These are phyloP conservation scores for Termitomyces sp. DNA, from an alignment of 768 basidiomycete species.

Conservation along the genomic window DNA sequence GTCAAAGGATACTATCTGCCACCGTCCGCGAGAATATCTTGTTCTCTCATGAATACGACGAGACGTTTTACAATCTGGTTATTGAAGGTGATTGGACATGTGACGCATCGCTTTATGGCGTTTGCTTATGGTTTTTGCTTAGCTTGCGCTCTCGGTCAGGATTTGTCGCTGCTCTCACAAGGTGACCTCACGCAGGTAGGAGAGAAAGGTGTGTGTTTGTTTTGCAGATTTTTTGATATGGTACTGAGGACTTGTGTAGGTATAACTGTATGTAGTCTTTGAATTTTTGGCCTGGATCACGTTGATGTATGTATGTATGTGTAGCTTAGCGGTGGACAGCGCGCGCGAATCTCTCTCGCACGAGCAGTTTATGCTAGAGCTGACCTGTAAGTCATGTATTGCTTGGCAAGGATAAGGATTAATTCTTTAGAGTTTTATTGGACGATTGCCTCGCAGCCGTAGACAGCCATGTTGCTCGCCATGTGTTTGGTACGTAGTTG, in stretches of 20 bases:
- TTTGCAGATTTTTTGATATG: neutral
- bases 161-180: constrained; percentile 71
- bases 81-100: constrained; percentile 53
- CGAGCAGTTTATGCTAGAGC: constrained; percentile 89
- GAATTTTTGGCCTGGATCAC: neutral
- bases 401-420: neutral
- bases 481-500: constrained; percentile 61
- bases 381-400: constrained; percentile 54
- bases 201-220: constrained; percentile 60
- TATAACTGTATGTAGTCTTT: constrained; percentile 44
- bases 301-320: neutral
- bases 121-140: neutral
- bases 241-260: constrained; percentile 20
- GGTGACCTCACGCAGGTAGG: constrained; percentile 86
- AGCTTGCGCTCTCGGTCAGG: constrained; percentile 84
- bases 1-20: constrained; percentile 73
- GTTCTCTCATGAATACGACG: constrained; percentile 87
- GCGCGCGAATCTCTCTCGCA: constrained; percentile 79
- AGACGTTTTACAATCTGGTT: constrained; percentile 75
- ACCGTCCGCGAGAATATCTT: constrained; percentile 87
- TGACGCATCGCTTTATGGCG: neutral
- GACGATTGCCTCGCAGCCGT: constrained; percentile 89
- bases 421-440: constrained; percentile 51
- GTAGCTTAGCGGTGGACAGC: constrained; percentile 78
- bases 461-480: constrained; percentile 83